Percentiles rank a stretch among this genome's conserved stretches.
phyloP scores from a whole-genome alignment of 805 yeast species.

The Maudiozyma serrabonitensis region DNA sequence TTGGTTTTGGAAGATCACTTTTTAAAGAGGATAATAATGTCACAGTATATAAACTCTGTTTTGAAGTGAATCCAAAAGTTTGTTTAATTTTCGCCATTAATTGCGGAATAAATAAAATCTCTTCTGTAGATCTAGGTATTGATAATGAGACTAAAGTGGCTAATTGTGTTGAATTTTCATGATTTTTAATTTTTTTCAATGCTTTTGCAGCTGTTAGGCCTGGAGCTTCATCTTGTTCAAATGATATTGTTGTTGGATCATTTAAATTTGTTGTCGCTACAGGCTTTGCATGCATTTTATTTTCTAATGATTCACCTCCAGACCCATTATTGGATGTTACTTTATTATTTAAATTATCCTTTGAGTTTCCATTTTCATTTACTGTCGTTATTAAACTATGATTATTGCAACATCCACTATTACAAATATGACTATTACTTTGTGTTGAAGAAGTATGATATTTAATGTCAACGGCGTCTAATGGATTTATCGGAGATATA shows the following conservation, averaged over 20 bases:
- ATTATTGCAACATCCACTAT: constrained; percentile 1
- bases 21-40: constrained; percentile 62
- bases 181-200: constrained; percentile 46
- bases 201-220: constrained; percentile 64
- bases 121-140: constrained; percentile 69
- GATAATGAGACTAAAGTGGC: constrained; percentile 60
- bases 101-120: constrained; percentile 65
- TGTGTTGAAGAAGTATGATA: neutral
- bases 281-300: constrained; percentile 17
- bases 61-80: constrained; percentile 61
- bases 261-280: constrained; percentile 20
- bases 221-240: constrained; percentile 63
- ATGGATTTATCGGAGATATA: neutral
- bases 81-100: constrained; percentile 59
- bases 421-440: constrained; percentile 1
- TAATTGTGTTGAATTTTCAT: constrained; percentile 38
- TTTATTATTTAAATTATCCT: neutral
- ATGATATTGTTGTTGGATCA: constrained; percentile 33
- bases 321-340: neutral
- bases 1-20: constrained; percentile 38
- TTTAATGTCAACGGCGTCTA: neutral
- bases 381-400: neutral
- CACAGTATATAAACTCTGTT: constrained; percentile 62
- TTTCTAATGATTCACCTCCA: neutral
- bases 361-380: too few species aligned